Percentiles rank a stretch among this genome's conserved stretches.
phyloP scores from a whole-genome alignment of 1,284 basidiomycete species.

The Naganishia albida region DNA sequence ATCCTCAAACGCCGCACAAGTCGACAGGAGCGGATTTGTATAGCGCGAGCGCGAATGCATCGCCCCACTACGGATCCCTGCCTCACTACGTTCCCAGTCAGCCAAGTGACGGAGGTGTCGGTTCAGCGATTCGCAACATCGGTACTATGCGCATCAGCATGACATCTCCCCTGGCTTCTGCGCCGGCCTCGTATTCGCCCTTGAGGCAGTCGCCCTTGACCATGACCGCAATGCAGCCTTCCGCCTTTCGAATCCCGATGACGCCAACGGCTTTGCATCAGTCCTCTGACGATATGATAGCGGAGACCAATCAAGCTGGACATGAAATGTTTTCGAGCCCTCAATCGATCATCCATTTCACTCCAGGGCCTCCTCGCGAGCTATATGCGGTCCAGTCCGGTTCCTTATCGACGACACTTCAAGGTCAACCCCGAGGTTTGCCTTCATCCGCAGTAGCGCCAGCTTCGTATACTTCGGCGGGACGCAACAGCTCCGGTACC shows the following conservation, averaged over 20 bases:
- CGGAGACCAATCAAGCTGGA: neutral
- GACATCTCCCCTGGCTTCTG: neutral
- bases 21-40: neutral
- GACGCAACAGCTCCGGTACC: neutral
- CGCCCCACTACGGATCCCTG: neutral
- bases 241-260: slow-evolving; percentile 1
- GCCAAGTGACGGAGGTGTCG: neutral
- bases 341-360: neutral
- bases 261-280: neutral
- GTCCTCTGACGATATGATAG: neutral
- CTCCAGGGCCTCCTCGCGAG: slow-evolving; percentile 3
- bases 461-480: neutral
- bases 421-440: neutral
- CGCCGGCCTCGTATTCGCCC: neutral
- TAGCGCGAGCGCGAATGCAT: neutral
- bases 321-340: neutral
- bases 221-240: slow-evolving; percentile 5
- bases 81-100: neutral
- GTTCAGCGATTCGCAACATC: slow-evolving; percentile 2
- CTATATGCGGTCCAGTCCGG: neutral
- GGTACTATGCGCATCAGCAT: slow-evolving; percentile 12
- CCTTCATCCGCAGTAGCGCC: neutral
- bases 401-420: neutral
- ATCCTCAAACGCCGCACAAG: slow-evolving; percentile 1
- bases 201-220: neutral